Base-by-base conservation (phyloP, 1,284 basidiomycete species). In the Trametes polyzona region DNA sequence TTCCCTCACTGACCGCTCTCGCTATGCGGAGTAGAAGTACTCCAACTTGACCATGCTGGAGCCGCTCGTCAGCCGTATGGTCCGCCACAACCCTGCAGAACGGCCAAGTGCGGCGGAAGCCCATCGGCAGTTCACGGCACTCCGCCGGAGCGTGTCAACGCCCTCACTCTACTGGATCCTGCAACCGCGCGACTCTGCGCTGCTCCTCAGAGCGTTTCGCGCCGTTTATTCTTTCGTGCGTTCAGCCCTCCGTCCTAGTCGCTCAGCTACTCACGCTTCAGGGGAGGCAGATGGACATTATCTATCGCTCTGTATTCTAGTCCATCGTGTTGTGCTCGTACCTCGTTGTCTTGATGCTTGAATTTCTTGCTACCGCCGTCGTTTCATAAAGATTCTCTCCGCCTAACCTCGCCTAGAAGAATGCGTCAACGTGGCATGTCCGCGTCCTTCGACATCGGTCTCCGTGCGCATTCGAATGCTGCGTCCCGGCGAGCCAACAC, bases 61-160 rank as follows among this genome's bases (percentile, higher is more conserved):
- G 9, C 67, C 67, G 5, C 49, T 70, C 3, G 54, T 67, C 16
- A 33, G 57, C 11, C 30, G 24, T 2, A 70, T 69, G 68, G 63
- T 53, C 3, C 33, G 51, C 17, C 23, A 7, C 1, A 53, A 63
- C 23, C 69, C 69, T 3, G 37, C 27, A 16, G 43, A 43, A 3
- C 63, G 69, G n/a, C 67, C 59, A 12, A 42, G 26, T 26, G 62
- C 62, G 10, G 37, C 19, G 9, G 56, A 59, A 33, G 59, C 54
- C 2, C 36, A 59, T 12, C 43, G 14, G 1, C 51, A 47, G 2
- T 54, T 57, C 51, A 35, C 49, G 19, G 24, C 12, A 2, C 48
- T 59, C 3, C 32, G 46, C 5, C 14, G 26, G 12, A 58, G 12
- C 21, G 21, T 56, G 29, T 35, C 52, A 17, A 40, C 35, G 3